Conservation (phyloP, 192 early-diverging fungal species). For the Entomortierella chlamydospora region DNA sequence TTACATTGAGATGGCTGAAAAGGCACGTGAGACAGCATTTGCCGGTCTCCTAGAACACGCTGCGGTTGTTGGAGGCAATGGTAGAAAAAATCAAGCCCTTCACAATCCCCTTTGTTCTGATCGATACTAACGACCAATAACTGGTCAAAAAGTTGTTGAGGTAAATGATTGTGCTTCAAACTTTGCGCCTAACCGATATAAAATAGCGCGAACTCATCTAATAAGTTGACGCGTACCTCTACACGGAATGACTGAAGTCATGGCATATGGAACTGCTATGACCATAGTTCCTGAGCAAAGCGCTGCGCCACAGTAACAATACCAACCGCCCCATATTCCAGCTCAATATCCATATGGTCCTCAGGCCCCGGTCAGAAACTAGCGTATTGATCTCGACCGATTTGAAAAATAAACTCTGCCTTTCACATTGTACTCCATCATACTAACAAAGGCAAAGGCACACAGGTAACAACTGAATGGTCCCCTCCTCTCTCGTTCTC, state of each 20-base stretch:
- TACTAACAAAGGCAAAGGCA: too few species aligned
- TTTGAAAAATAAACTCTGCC: background rate
- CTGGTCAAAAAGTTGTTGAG: conserved; percentile 34
- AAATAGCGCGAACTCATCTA: background rate
- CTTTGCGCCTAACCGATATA: background rate
- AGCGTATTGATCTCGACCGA: too few species aligned
- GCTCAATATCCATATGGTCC: too few species aligned
- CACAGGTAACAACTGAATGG: too few species aligned
- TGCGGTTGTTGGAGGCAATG: conserved; percentile 47
- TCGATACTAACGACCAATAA: conserved; percentile 4
- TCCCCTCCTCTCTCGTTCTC: too few species aligned
- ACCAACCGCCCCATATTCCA: background rate
- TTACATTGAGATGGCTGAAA: conserved; percentile 52
- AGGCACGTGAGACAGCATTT: conserved; percentile 54
- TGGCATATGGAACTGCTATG: conserved; percentile 47
- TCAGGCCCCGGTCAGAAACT: too few species aligned
- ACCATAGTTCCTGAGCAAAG: conserved; percentile 29
- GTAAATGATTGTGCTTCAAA: background rate
- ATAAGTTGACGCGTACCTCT: background rate
- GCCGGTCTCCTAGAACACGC: conserved; percentile 47
- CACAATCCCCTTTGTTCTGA: background rate
- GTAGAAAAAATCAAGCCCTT: too few species aligned
- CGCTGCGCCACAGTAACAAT: background rate
- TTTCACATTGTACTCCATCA: background rate
- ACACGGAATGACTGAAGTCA: conserved; percentile 49